Evolutionary conservation across 495 filamentous ascomycete species (phyloP), one percentile per base, ranked within the genome.

Genomic region (Baudoinia panamericana): DNA sequence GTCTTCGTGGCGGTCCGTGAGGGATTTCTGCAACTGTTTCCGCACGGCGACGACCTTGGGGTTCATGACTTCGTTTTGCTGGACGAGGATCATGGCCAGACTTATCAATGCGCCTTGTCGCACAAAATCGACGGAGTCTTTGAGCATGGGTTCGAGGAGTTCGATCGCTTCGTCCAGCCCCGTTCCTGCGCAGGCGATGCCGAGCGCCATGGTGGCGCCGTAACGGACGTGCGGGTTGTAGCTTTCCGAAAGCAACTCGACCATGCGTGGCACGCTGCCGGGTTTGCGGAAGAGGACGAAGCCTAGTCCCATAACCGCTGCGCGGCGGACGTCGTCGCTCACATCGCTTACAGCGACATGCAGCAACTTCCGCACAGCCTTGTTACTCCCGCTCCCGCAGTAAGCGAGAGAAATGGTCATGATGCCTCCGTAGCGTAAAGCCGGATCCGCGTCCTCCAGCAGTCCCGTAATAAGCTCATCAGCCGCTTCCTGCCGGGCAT

Each of bases 211-310:
- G 21, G 92, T 87, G 3, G 92, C 93, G 53, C 92, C 92, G 48
- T 99, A 99, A 30, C 92, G 81, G 21, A 99, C 92, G 57, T 99
- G 92, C 15, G 92, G 92, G 58, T 99, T 99, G 67, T 99, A 99
- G 0, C 85, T 93, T 60, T 99, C 92, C 5, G 87, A 84, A 12
- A 99, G 74, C 18, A 99, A 70, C 64, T 99, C 92, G n/a, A 99
- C 92, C 83, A 99, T 96, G 38, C 92, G 82, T 18, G 92, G 92
- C 17, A 99, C 92, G 51, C 85, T 93, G 52, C 83, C 83, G 27
- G 93, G 85, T 65, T 96, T 99, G 43, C 92, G 72, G 78, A 99
- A 99, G 30, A 99, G 71, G 52, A 99, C 94, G 64, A 99, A 99
- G 26, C 92, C 92, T 50, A 99, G 73, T 62, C 82, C 88, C 82